phyloP scores from a whole-genome alignment of 1,139 yeast genomes.

The Candida frijolesensis region DNA sequence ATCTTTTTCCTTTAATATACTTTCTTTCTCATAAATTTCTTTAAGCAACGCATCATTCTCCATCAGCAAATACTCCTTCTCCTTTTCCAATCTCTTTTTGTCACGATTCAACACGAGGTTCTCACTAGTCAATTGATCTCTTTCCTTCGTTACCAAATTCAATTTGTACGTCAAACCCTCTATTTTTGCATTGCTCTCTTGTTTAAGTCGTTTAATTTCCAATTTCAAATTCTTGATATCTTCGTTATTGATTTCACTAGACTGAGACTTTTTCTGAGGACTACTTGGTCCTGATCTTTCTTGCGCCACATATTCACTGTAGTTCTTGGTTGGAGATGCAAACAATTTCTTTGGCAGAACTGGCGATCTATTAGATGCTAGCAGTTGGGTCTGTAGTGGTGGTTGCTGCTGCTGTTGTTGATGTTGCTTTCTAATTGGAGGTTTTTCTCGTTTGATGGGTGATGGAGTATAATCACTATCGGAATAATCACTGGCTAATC shows the following conservation, averaged over 20 bases:
- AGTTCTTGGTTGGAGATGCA: conserved; percentile 9
- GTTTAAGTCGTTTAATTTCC: not conserved
- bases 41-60: not conserved
- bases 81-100: not conserved
- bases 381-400: not conserved
- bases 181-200: not conserved
- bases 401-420: not conserved
- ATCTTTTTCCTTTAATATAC: not conserved
- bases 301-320: conserved; percentile 4
- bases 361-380: not conserved
- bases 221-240: not conserved
- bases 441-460: conserved; percentile 1
- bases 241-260: not conserved
- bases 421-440: not conserved
- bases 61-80: not conserved
- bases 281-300: conserved; percentile 8
- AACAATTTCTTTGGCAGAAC: conserved; percentile 5
- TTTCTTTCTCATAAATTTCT: not conserved
- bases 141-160: not conserved
- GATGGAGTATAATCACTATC: conserved; percentile 1
- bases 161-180: conserved; percentile 1
- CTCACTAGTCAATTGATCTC: not conserved
- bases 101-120: not conserved
- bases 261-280: conserved; percentile 1
- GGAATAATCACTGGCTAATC: not conserved